phyloP scores from a whole-genome alignment of 2,329 filamentous ascomycete genomes.

The Decorospora gaudefroyi region DNA sequence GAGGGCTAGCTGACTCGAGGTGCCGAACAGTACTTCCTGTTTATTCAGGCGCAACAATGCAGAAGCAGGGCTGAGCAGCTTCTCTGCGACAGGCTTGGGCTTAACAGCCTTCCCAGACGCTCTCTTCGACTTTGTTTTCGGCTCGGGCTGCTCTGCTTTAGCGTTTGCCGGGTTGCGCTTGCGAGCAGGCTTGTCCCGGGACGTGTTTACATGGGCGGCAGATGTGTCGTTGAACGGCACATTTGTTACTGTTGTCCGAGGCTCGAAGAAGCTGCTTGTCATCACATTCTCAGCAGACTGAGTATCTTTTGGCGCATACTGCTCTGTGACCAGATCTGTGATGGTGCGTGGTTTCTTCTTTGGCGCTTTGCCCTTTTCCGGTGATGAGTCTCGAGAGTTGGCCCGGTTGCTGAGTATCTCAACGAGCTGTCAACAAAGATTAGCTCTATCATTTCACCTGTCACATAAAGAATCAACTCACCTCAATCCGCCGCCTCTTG shows the following conservation, averaged over 20 bases:
- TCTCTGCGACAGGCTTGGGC: constrained; percentile 37
- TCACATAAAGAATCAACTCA: constrained; percentile 6
- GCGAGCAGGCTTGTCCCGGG: constrained; percentile 22
- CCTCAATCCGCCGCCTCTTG: constrained; percentile 41
- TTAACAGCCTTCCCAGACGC: constrained; percentile 34
- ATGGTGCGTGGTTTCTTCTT: constrained; percentile 49
- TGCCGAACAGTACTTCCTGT: constrained; percentile 49
- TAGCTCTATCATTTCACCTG: neutral
- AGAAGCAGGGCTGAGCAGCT: constrained; percentile 45
- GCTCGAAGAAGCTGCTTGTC: constrained; percentile 34
- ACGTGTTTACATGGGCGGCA: constrained; percentile 8
- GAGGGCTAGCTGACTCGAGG: constrained; percentile 48
- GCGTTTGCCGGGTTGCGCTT: constrained; percentile 32
- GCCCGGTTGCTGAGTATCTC: constrained; percentile 34
- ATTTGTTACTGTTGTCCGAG: constrained; percentile 24
- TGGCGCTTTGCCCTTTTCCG: constrained; percentile 42
- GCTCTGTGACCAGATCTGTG: constrained; percentile 46
- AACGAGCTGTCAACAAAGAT: constrained; percentile 24
- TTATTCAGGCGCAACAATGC: constrained; percentile 32
- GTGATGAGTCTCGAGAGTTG: constrained; percentile 29
- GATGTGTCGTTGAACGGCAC: constrained; percentile 35
- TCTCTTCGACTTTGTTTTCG: constrained; percentile 32
- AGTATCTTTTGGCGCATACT: constrained; percentile 32
- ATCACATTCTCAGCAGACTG: constrained; percentile 7
- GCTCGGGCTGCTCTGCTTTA: constrained; percentile 15